These are phyloP conservation scores for Gillenia trifoliata DNA, from an alignment of 306 rosid genomes.

Conservation along the genomic window DNA sequence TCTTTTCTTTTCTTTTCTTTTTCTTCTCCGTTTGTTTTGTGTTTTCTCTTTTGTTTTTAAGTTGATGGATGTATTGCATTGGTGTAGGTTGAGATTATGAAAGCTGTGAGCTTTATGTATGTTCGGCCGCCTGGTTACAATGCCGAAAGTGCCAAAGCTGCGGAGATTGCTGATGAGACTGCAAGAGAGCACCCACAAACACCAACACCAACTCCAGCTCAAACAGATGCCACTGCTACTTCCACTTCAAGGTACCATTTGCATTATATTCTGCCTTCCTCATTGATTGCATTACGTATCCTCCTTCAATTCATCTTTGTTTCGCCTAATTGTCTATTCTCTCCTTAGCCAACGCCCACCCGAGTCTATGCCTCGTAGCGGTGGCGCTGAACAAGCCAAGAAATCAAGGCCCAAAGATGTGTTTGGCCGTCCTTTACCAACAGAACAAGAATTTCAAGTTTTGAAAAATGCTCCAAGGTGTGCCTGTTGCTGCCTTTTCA, in stretches of 20 bases:
- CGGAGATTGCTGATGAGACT: slow-evolving; percentile 67
- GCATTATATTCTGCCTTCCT: background rate
- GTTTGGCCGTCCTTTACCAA: slow-evolving; percentile 85
- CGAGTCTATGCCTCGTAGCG: slow-evolving; percentile 24
- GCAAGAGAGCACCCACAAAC: slow-evolving; percentile 30
- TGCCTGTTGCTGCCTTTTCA: slow-evolving; percentile 12
- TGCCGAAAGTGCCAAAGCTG: slow-evolving; percentile 91
- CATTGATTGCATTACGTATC: background rate
- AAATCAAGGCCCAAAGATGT: slow-evolving; percentile 88
- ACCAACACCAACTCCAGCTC: slow-evolving; percentile 19
- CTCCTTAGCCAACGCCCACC: slow-evolving; percentile 26
- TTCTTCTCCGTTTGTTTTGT: no score
- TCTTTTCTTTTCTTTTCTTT: background rate
- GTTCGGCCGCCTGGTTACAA: slow-evolving; percentile 97
- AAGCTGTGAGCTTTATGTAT: slow-evolving; percentile 98
- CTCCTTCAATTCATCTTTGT: background rate
- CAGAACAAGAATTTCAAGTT: slow-evolving; percentile 83
- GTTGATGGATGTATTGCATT: background rate
- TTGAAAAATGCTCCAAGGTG: slow-evolving; percentile 93
- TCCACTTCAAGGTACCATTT: slow-evolving; percentile 47
- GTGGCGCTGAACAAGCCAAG: slow-evolving; percentile 35
- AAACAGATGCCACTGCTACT: background rate
- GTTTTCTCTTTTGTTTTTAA: background rate
- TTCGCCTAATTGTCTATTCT: background rate
- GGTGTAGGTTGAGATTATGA: slow-evolving; percentile 78